phyloP scores from a whole-genome alignment of 257 asterid species.

The Nicotiana sylvestris region DNA sequence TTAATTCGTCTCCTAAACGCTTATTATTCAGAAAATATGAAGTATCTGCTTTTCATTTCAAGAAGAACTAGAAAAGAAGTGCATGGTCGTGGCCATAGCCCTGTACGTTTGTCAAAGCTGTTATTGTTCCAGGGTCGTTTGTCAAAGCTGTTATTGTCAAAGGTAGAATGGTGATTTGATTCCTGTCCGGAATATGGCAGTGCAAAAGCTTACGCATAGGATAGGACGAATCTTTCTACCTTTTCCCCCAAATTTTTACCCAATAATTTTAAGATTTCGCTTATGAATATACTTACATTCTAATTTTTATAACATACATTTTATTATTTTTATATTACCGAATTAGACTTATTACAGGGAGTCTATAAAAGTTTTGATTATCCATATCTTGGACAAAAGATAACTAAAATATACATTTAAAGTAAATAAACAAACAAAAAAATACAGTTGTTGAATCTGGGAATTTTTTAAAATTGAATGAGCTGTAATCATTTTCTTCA shows the following conservation, averaged over 20 bases:
- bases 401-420: no score
- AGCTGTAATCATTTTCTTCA: no score
- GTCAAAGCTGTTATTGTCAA: background rate
- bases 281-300: no score
- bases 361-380: no score
- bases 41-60: no score
- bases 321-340: no score
- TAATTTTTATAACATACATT: no score
- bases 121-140: background rate
- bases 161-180: constrained; percentile 4
- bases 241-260: background rate
- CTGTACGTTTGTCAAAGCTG: background rate
- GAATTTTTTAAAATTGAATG: no score
- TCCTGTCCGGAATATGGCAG: background rate
- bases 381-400: no score
- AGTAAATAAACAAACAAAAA: no score
- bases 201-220: background rate
- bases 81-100: background rate
- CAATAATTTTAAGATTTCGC: background rate
- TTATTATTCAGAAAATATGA: background rate
- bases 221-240: background rate
- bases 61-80: background rate
- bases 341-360: no score
- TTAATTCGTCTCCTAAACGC: background rate
- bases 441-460: no score